Percentiles rank a stretch among this genome's conserved stretches.
Evolutionary conservation across 805 yeast species (phyloP).

Genomic region (Starmera amethionina): DNA sequence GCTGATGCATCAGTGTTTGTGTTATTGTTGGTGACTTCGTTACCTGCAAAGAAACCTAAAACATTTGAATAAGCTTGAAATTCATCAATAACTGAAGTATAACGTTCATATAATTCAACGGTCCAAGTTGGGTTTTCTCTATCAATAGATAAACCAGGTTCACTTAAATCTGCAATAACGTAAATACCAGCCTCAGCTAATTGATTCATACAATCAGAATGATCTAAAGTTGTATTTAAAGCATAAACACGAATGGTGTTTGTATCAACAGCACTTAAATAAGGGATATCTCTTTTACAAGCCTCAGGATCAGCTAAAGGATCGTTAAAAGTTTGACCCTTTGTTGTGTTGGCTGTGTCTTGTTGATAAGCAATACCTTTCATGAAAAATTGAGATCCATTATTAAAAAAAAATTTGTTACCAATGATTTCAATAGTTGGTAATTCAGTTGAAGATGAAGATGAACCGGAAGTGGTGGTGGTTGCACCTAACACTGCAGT

Average conservation of each 20-base stretch:
- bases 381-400: conserved; percentile 71
- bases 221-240: conserved; percentile 52
- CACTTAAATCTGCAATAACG: conserved; percentile 69
- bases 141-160: conserved; percentile 54
- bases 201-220: conserved; percentile 56
- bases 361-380: conserved; percentile 78
- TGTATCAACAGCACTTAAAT: conserved; percentile 49
- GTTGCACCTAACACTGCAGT: conserved; percentile 19
- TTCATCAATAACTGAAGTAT: conserved; percentile 58
- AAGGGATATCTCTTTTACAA: conserved; percentile 70
- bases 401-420: conserved; percentile 69
- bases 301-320: conserved; percentile 55
- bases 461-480: conserved; percentile 17
- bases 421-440: conserved; percentile 68
- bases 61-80: conserved; percentile 64
- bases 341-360: conserved; percentile 42
- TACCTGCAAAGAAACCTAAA: conserved; percentile 80
- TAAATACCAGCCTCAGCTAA: conserved; percentile 70
- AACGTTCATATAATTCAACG: conserved; percentile 52
- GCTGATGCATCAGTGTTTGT: conserved; percentile 69
- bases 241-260: conserved; percentile 75
- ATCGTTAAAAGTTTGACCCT: conserved; percentile 43
- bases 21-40: conserved; percentile 64
- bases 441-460: conserved; percentile 31
- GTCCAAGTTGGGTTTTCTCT: conserved; percentile 58